Conservation (phyloP, 2,329 filamentous ascomycete genomes). For the Monosporascus cannonballus region DNA sequence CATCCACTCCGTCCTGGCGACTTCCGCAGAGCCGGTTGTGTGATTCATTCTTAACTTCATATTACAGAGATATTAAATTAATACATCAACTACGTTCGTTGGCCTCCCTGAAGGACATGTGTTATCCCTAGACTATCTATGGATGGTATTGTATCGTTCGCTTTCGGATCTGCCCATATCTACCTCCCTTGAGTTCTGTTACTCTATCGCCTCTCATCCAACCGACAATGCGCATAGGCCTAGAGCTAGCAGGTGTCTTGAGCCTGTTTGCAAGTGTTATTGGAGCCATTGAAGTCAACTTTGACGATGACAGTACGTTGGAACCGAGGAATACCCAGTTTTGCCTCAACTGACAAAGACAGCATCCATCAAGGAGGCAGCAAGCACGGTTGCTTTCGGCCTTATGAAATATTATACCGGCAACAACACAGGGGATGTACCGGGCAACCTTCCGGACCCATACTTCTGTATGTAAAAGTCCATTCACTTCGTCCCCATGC, state of each 20-base stretch:
- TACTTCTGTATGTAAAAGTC: constrained; percentile 53
- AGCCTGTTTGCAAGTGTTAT: constrained; percentile 22
- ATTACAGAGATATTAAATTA: too few species aligned
- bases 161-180: neutral
- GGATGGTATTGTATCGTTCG: neutral
- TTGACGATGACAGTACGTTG: constrained; percentile 26
- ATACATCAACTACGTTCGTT: neutral
- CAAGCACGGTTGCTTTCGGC: constrained; percentile 26
- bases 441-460: constrained; percentile 52
- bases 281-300: constrained; percentile 26
- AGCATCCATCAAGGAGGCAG: constrained; percentile 43
- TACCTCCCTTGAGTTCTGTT: neutral
- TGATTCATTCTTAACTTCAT: neutral
- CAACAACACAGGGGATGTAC: constrained; percentile 52
- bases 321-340: constrained; percentile 16
- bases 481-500: neutral
- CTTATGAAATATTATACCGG: constrained; percentile 34
- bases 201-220: constrained; percentile 1
- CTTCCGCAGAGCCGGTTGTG: neutral
- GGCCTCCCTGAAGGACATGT: constrained; percentile 1
- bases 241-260: constrained; percentile 17
- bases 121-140: neutral
- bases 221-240: constrained; percentile 17
- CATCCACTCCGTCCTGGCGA: neutral
- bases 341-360: constrained; percentile 31